These are phyloP conservation scores for Melastoma malabathricum DNA, from an alignment of 345 rosid genomes.

Conservation along the genomic window DNA sequence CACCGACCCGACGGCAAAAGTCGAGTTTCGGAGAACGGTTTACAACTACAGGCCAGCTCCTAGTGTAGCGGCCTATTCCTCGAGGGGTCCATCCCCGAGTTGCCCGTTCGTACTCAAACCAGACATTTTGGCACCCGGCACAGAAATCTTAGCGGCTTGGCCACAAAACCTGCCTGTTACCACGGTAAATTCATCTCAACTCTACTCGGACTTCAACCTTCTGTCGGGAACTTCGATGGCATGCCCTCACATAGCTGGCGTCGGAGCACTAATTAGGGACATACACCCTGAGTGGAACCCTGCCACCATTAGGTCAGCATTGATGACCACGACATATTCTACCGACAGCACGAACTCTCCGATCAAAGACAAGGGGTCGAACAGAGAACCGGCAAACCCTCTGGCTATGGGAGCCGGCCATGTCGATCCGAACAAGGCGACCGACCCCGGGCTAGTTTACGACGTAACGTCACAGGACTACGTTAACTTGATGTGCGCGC, in stretches of 20 bases:
- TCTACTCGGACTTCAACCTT: slow-evolving; percentile 22
- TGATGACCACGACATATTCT: slow-evolving; percentile 32
- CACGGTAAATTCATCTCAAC: background rate
- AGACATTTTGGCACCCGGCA: slow-evolving; percentile 42
- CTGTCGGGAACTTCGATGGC: slow-evolving; percentile 48
- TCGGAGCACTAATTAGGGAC: slow-evolving; percentile 38
- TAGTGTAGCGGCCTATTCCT: slow-evolving; percentile 21
- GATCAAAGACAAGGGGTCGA: slow-evolving; percentile 24
- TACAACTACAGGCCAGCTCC: slow-evolving; percentile 33
- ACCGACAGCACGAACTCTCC: slow-evolving; percentile 18
- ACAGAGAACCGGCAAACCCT: slow-evolving; percentile 24
- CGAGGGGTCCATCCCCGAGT: slow-evolving; percentile 41
- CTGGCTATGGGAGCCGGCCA: slow-evolving; percentile 34
- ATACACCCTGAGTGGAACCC: slow-evolving; percentile 38
- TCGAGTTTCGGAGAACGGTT: slow-evolving; percentile 25
- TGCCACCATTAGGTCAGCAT: slow-evolving; percentile 34
- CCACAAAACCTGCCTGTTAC: slow-evolving; percentile 12
- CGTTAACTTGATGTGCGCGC: slow-evolving; percentile 17
- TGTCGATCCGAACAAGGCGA: slow-evolving; percentile 23
- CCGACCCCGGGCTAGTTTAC: slow-evolving; percentile 26
- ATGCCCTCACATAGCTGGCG: slow-evolving; percentile 41
- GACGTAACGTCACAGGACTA: slow-evolving; percentile 15
- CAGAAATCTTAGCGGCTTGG: slow-evolving; percentile 33
- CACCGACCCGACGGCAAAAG: slow-evolving; percentile 15
- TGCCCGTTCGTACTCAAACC: slow-evolving; percentile 35